Evolutionary conservation across 306 rosid species (phyloP), one percentile per base, ranked within the genome.

Genomic region (Trifolium pratense): DNA sequence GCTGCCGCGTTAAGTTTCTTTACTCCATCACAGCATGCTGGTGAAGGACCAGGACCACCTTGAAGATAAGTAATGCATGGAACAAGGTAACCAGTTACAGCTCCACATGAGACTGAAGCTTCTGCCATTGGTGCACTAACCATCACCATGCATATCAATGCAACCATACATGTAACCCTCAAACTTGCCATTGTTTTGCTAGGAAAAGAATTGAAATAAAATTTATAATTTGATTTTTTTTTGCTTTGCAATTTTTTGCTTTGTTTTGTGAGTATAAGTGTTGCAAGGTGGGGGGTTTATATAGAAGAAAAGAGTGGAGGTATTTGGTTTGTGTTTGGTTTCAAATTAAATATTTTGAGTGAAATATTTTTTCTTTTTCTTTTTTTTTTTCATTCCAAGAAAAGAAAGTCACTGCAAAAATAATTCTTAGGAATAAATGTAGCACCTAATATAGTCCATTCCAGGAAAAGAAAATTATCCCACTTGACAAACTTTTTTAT

Each of bases 81-180:
- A 9, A 4, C 0, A 4, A 83, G 7, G 18, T 0, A 0, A 6
- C 1, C 0, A 0, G 20, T 0, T 8, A 87, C 87, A 4, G 69
- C 59, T 0, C 69, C 70, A 32, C 94, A 89, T 1, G 87, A 23
- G 21, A 77, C 3, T 13, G 85, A 78, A 14, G 87, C 87, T 2
- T 76, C 73, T 2, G 80, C 84, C 4, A 63, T 29, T 7, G 83
- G 89, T 52, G 87, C 81, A 64, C 67, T 36, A 5, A 64, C 31
- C 31, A 65, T 17, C 18, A 65, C 52, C 52, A 65, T 65, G 70
- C 52, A 37, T 11, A 64, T 64, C 9, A 64, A 15, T 21, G 48
- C 16, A 64, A 20, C 69, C 69, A 64, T 4, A 43, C 31, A 39
- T 6, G 52, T 0, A 39, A 40, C 52, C 13, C 16, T 65, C 51